Conservation (phyloP, 331 rosid genomes). For the Erythrophleum ivorense region DNA sequence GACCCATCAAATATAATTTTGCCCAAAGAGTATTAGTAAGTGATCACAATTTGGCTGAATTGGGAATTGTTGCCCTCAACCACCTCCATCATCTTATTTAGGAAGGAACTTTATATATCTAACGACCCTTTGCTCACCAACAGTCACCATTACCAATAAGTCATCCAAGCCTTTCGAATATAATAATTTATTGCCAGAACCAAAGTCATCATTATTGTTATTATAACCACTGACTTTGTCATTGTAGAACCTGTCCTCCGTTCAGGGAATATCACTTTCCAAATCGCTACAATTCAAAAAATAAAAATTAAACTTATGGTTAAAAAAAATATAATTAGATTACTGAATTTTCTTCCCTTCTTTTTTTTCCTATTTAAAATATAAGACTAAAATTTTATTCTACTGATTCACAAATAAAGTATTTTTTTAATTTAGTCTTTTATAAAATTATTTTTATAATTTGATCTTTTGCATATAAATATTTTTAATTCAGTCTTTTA, state of each 20-base stretch:
- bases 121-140: background rate
- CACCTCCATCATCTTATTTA: constrained; percentile 1
- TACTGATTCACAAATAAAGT: background rate
- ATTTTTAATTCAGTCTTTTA: too few species aligned
- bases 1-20: too few species aligned
- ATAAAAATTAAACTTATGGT: background rate
- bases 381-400: background rate
- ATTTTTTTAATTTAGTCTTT: background rate
- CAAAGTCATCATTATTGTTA: constrained; percentile 2
- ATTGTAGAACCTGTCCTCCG: background rate
- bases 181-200: background rate
- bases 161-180: background rate
- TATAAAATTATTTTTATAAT: background rate
- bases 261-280: background rate
- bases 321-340: too few species aligned
- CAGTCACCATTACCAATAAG: constrained; percentile 30
- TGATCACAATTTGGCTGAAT: background rate
- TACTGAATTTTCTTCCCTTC: background rate
- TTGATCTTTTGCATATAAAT: background rate
- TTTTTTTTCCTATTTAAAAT: background rate
- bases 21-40: too few species aligned
- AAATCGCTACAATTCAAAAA: background rate
- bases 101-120: background rate
- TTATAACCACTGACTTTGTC: background rate
- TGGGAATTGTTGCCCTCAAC: background rate